phyloP scores from a whole-genome alignment of 2,329 filamentous ascomycete genomes.

The Zymoseptoria brevis region DNA sequence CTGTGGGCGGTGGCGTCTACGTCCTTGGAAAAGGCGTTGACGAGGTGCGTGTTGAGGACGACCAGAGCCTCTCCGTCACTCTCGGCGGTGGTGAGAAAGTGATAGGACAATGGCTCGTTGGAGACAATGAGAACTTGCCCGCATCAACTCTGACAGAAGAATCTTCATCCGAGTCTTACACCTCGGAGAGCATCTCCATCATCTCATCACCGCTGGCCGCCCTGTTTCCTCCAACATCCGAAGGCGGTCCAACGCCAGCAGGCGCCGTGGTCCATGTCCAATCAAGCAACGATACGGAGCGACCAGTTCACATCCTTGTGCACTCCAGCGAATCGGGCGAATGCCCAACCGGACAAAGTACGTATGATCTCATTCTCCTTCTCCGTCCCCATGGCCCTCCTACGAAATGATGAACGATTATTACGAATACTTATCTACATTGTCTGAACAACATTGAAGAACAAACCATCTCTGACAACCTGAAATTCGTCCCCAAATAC shows the following conservation, averaged over 20 bases:
- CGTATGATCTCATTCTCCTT: constrained; percentile 42
- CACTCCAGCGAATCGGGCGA: constrained; percentile 91
- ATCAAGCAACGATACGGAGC: constrained; percentile 24
- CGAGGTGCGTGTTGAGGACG: constrained; percentile 16
- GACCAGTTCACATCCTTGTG: constrained; percentile 54
- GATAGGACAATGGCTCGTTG: constrained; percentile 25
- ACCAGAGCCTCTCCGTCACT: constrained; percentile 13
- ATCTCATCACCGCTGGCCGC: constrained; percentile 56
- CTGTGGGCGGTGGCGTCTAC: constrained; percentile 86
- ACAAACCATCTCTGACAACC: constrained; percentile 74
- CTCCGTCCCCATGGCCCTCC: background rate
- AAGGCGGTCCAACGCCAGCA: constrained; percentile 68
- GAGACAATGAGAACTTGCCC: constrained; percentile 21
- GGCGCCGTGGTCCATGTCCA: constrained; percentile 65
- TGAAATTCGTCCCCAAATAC: constrained; percentile 49
- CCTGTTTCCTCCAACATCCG: constrained; percentile 63
- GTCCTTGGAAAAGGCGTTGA: constrained; percentile 67
- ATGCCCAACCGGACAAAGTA: constrained; percentile 82
- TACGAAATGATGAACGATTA: constrained; percentile 70
- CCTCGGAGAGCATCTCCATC: constrained; percentile 48
- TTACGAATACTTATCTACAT: constrained; percentile 99
- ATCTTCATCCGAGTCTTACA: background rate
- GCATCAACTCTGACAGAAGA: background rate
- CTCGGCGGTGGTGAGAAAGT: constrained; percentile 27
- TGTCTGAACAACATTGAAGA: constrained; percentile 95